Conservation (phyloP, 208 protist genomes). For the Tritrichomonas musculus region DNA sequence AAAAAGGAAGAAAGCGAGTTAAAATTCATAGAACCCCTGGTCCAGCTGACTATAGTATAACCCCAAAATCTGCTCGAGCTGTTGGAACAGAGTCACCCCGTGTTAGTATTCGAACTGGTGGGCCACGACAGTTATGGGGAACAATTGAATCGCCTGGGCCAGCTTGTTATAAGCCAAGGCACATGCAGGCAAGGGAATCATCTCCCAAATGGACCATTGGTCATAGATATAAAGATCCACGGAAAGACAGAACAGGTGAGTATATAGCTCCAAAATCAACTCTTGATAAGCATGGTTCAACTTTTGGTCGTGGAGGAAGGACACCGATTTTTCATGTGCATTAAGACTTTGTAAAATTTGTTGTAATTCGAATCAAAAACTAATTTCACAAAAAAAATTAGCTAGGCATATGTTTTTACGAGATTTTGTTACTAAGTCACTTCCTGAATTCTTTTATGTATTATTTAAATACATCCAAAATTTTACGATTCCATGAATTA, state of each 20-base stretch:
- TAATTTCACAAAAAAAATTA: too few species aligned
- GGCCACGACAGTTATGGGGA: background rate
- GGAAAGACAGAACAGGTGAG: conserved; percentile 2
- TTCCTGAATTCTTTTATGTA: too few species aligned
- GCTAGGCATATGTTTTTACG: too few species aligned
- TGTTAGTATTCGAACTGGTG: background rate
- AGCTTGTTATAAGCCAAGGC: background rate
- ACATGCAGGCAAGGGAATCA: background rate
- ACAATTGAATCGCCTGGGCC: background rate
- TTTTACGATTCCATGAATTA: too few species aligned
- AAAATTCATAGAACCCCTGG: background rate
- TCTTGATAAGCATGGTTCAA: background rate
- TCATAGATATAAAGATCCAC: background rate
- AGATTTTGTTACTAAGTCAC: too few species aligned
- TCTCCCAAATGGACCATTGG: background rate
- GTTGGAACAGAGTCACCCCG: background rate
- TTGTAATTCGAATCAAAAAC: too few species aligned
- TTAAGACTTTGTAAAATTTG: too few species aligned
- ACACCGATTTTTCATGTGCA: too few species aligned
- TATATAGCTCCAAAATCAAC: background rate
- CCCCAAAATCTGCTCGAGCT: background rate
- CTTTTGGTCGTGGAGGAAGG: background rate
- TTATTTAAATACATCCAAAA: too few species aligned
- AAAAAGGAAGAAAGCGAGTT: background rate
- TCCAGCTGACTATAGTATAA: background rate